These are phyloP conservation scores for Patellaria atrata DNA, from an alignment of 495 filamentous ascomycete species.

Conservation along the genomic window DNA sequence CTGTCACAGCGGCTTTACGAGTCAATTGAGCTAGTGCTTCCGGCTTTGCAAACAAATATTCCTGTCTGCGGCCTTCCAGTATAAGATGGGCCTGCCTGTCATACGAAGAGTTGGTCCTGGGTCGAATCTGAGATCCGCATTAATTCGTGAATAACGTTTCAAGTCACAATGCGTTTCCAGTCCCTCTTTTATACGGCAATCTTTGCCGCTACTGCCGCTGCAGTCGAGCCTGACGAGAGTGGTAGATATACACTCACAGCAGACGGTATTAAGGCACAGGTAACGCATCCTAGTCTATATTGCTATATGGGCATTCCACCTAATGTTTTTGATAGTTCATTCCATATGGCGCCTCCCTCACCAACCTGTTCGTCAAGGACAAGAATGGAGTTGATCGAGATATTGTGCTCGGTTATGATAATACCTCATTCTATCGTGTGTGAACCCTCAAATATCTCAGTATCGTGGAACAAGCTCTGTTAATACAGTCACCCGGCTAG, in stretches of 20 bases:
- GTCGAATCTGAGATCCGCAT: too few species aligned
- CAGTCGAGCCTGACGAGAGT: slow-evolving; percentile 23
- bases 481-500: too few species aligned
- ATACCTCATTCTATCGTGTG: slow-evolving; percentile 35
- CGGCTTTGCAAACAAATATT: too few species aligned
- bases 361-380: slow-evolving; percentile 43
- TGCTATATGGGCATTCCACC: slow-evolving; percentile 2
- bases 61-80: too few species aligned
- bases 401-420: slow-evolving; percentile 40
- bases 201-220: slow-evolving; percentile 6
- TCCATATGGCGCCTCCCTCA: slow-evolving; percentile 39
- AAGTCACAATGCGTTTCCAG: too few species aligned
- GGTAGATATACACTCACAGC: slow-evolving; percentile 37
- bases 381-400: slow-evolving; percentile 40
- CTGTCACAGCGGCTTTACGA: too few species aligned
- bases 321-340: slow-evolving; percentile 34
- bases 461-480: neutral
- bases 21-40: too few species aligned
- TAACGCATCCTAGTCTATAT: slow-evolving; percentile 11
- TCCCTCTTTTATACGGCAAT: too few species aligned
- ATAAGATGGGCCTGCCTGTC: too few species aligned
- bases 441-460: slow-evolving; percentile 4
- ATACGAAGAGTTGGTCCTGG: too few species aligned
- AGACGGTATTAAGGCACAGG: slow-evolving; percentile 39
- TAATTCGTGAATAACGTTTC: too few species aligned